Evolutionary conservation across 352 stramenopile genomes (phyloP), one percentile per base, ranked within the genome.

Genomic region (Globisporangium alternatum): DNA sequence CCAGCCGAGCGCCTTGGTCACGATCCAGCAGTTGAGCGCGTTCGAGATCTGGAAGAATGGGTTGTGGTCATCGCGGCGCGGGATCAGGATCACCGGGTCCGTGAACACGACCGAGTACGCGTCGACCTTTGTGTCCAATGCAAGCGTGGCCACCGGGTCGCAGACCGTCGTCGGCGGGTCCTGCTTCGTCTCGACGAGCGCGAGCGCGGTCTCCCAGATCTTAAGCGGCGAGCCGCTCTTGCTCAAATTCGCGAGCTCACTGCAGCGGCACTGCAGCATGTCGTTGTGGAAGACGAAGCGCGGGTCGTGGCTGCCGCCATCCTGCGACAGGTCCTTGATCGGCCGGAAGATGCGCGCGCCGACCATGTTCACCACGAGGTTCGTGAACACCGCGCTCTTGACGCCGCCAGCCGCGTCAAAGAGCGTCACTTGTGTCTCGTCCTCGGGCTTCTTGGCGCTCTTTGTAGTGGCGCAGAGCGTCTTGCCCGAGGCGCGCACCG

Each of bases 11-110:
- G 31, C 33, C 13, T 64, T 43, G 6, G 69, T 25, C 15, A 79
- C 30, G 21, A 72, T 70, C 69, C 69, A 79, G 8, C 52, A 58
- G 63, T 76, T 76, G 25, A 79, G 47, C 33, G 66, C 53, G 19
- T 64, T 62, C 39, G 72, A 21, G 30, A 76, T 25, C 61, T 74
- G 69, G 54, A 72, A 79, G 48, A 77, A 79, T 44, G 69, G 72
- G 48, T 76, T 77, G 56, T 75, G 69, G 56, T 76, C 72, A 47
- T 79, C 66, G 19, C 68, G 65, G 17, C 72, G 61, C 19, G 72
- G 59, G 43, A 67, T 62, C 31, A 67, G 45, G 41, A 67, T 57
- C 41, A 67, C 62, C 0, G 33, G 53, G 17, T 57, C 52, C 6
- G 12, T 33, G 22, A 67, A 56, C 62, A 44, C 35, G 6, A 67